Base-by-base conservation (phyloP, 371 early-diverging fungal genomes). In the Mortierella sp. region DNA sequence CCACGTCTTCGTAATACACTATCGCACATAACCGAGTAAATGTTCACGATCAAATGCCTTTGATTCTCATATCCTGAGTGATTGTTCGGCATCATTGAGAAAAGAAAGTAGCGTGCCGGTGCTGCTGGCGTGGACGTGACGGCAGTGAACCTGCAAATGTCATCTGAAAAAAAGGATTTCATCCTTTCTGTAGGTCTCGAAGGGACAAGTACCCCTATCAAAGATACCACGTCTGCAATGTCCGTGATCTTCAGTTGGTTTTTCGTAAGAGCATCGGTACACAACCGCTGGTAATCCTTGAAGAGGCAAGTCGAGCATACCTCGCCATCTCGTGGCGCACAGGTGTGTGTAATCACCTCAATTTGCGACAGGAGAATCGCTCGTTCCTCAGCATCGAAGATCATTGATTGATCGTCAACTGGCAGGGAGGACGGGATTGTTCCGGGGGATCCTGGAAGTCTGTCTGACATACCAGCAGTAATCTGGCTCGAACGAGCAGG, bases 231-330 rank as follows among this genome's bases (percentile, higher is more conserved):
- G 43, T 61, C 61, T 19, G 61, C 54, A 43, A 58, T 58, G 14
- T 58, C 58, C n/a, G 27, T 47, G 19, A 61, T 61, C 45, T 23
- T 61, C 46, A 61, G 47, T 54, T 61, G 45, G 46, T 1, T 53
- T 26, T 61, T 61, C 24, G 46, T 21, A 13, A 61, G 61, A 30
- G 61, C 61, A 52, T 53, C 54, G 31, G 45, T 34, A 45, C 61
- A 43, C 16, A 61, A 47, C 54, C 46, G 42, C 54, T 61, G 61
- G 54, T 61, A 61, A 12, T 53, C 34, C 42, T 61, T 61, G 24
- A 61, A 61, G 31, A 61, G 53, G 43, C 61, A 61, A 27, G 61
- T 43, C 23, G 43, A 53, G 61, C 54, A 54, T 54, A 30, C 61
- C 34, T 42, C 24, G 45, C 34, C 53, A 31, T 61, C 61, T 31